A percentile compares a stretch with the other conserved stretches of the same genome.
phyloP scores from a whole-genome alignment of 1,284 basidiomycete genomes.

The Agaricales sp. region DNA sequence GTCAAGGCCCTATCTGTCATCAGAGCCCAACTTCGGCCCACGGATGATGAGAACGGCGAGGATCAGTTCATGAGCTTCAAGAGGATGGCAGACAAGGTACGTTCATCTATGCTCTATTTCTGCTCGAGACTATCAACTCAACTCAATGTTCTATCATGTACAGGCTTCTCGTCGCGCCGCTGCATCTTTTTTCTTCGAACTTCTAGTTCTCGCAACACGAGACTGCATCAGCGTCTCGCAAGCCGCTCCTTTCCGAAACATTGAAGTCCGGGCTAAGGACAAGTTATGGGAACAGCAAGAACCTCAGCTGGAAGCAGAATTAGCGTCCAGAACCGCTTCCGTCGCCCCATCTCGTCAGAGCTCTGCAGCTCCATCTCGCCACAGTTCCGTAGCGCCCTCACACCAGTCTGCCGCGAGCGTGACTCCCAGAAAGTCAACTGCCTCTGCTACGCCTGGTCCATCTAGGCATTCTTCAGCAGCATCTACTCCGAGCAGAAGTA shows the following conservation, averaged over 20 bases:
- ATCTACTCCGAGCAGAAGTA: not conserved
- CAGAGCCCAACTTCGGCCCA: constrained; percentile 62
- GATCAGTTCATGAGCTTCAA: constrained; percentile 66
- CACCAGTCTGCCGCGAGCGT: not conserved
- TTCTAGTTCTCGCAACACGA: constrained; percentile 87
- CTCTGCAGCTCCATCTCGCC: not conserved
- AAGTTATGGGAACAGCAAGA: constrained; percentile 70
- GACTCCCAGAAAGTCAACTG: not conserved
- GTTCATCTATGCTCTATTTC: too few relatives aligned
- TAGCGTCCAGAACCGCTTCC: not conserved
- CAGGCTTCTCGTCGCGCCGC: constrained; percentile 87
- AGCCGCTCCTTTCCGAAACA: constrained; percentile 70
- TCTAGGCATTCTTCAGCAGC: not conserved
- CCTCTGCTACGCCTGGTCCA: not conserved
- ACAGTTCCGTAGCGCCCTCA: not conserved
- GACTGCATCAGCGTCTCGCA: constrained; percentile 84
- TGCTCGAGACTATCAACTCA: constrained; percentile 2
- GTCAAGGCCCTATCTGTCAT: constrained; percentile 83
- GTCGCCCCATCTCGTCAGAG: too few relatives aligned
- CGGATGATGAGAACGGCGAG: constrained; percentile 32
- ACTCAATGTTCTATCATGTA: constrained; percentile 7
- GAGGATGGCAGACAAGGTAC: constrained; percentile 64
- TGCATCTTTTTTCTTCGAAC: constrained; percentile 94
- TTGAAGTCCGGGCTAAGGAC: constrained; percentile 75
- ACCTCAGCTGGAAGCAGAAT: constrained; percentile 30